Evolutionary conservation across 495 filamentous ascomycete species (phyloP), one percentile per base, ranked within the genome.

Genomic region (Lindgomyces ingoldianus): DNA sequence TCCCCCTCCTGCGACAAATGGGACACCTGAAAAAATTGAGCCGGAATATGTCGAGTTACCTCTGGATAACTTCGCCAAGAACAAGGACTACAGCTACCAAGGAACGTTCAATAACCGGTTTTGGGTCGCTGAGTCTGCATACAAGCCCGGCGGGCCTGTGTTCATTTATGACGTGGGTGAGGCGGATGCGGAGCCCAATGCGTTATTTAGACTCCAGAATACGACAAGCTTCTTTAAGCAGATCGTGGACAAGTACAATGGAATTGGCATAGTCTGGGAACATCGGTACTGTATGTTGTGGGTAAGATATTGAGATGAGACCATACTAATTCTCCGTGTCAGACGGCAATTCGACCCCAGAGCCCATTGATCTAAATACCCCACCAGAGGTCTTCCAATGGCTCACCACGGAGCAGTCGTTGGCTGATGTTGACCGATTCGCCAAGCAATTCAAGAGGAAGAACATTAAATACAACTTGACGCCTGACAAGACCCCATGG

Each of bases 221-320:
- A 64, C 68, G 1, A 56, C 64, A n/a, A 76, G 75, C 1, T 79
- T 81, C 57, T 79, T 84, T 48, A 71, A 67, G 14, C 59, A 74
- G 29, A 61, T 81, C 41, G 69, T 85, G 21, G 57, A 77, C 42
- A 74, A 81, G 29, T 80, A 83, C 51, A 71, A 75, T 12, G 84
- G 77, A 0, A 74, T 86, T 30, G 84, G 82, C 1, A 82, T 86
- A 33, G 71, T 80, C 1, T 86, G 83, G 83, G 84, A 86, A 65
- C 84, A 86, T 62, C 72, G 83, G 78, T 85, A 25, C 33, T 72
- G 59, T 68, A 52, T 16, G 63, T 56, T 6, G 33, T 6, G 6
- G 14, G 14, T 14, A n/a, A 2, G 24, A 41, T 47, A 22, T 4
- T 4, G 8, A 18, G 4, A 18, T 8, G 44, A n/a, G n/a, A 47